Evolutionary conservation across 1,139 yeast genomes (phyloP).

Genomic region (Candida tetrigidarum): DNA sequence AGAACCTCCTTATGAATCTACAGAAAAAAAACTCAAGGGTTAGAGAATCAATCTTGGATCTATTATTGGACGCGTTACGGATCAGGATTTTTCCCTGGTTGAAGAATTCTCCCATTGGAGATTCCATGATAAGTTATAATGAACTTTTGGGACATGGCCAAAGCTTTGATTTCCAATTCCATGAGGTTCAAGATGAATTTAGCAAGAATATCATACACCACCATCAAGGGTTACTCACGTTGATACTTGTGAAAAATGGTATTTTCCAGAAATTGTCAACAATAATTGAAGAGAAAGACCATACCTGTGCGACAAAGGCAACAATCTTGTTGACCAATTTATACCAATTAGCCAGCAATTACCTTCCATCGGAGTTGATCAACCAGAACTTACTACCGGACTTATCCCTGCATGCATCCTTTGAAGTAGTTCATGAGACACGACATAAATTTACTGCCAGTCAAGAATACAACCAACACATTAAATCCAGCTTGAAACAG

Average conservation of each 20-base stretch:
- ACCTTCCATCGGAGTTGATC: slow-evolving; percentile 50
- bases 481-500: slow-evolving; percentile 38
- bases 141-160: slow-evolving; percentile 5
- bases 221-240: slow-evolving; percentile 61
- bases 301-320: slow-evolving; percentile 54
- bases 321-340: slow-evolving; percentile 67
- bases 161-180: slow-evolving; percentile 13
- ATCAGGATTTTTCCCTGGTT: slow-evolving; percentile 68
- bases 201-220: slow-evolving; percentile 49
- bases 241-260: slow-evolving; percentile 58
- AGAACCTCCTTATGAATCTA: slow-evolving; percentile 64
- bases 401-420: slow-evolving; percentile 18
- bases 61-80: slow-evolving; percentile 68
- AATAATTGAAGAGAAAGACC: slow-evolving; percentile 51
- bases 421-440: slow-evolving; percentile 26
- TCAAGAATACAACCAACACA: slow-evolving; percentile 24
- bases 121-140: slow-evolving; percentile 24
- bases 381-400: slow-evolving; percentile 21
- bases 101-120: slow-evolving; percentile 37
- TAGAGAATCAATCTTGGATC: slow-evolving; percentile 69
- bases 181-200: slow-evolving; percentile 17
- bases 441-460: slow-evolving; percentile 17
- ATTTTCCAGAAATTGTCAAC: slow-evolving; percentile 53
- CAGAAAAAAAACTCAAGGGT: slow-evolving; percentile 58
- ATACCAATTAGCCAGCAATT: slow-evolving; percentile 53